phyloP scores from a whole-genome alignment of 345 rosid species.

The Geranium rotundifolium region DNA sequence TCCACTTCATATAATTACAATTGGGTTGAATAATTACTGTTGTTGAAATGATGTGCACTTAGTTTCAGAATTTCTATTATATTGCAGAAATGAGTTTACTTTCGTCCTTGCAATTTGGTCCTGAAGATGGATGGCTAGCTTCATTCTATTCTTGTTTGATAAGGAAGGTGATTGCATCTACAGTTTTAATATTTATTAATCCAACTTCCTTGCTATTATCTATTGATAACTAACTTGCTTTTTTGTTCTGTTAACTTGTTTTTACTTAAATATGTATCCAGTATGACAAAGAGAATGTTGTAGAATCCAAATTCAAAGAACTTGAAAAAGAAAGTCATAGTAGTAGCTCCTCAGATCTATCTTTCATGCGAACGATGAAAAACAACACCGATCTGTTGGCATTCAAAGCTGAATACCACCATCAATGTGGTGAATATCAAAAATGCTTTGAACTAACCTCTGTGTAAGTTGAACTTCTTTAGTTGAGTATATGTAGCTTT shows the following conservation, averaged over 20 bases:
- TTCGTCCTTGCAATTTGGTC: slow-evolving; percentile 69
- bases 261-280: slow-evolving; percentile 16
- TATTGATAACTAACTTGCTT: slow-evolving; percentile 13
- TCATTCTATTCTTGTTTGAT: slow-evolving; percentile 85
- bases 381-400: slow-evolving; percentile 76
- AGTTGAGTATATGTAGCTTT: slow-evolving; percentile 4
- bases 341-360: slow-evolving; percentile 31
- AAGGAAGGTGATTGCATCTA: slow-evolving; percentile 43
- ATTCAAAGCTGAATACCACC: slow-evolving; percentile 95
- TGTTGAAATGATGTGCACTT: no score
- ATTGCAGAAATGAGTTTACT: slow-evolving; percentile 59
- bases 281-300: slow-evolving; percentile 69
- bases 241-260: slow-evolving; percentile 8
- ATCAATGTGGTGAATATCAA: slow-evolving; percentile 89
- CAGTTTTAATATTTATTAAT: slow-evolving; percentile 7
- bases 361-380: slow-evolving; percentile 44
- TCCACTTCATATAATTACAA: neutral
- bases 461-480: slow-evolving; percentile 42
- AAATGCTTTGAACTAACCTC: slow-evolving; percentile 89
- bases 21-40: neutral
- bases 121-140: slow-evolving; percentile 88
- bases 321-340: slow-evolving; percentile 64
- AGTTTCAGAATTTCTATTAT: no score
- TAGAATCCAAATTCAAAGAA: slow-evolving; percentile 77
- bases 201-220: neutral